Conservation (phyloP, 345 rosid species). For the Bruguiera gymnorhiza region DNA sequence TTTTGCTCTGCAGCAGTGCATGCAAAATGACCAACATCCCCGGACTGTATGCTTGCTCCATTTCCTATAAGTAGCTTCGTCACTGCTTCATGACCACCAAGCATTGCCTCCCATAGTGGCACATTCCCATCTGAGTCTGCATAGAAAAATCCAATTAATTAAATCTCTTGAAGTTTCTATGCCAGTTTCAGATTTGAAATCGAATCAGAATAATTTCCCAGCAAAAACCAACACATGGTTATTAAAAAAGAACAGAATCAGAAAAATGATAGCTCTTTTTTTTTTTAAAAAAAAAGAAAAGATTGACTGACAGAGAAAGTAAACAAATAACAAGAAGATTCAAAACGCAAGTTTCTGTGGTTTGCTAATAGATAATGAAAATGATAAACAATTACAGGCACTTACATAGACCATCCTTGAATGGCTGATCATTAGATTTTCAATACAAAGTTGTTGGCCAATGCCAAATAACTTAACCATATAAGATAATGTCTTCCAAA, state of each 20-base stretch:
- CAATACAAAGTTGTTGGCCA: not conserved
- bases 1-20: slow-evolving; percentile 71
- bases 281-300: too few species aligned
- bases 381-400: not conserved
- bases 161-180: not conserved
- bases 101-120: slow-evolving; percentile 85
- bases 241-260: not conserved
- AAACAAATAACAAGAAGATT: not conserved
- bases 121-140: slow-evolving; percentile 68
- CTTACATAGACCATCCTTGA: not conserved
- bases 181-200: not conserved
- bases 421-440: not conserved
- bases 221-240: not conserved
- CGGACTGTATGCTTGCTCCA: slow-evolving; percentile 43
- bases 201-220: not conserved
- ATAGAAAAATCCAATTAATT: slow-evolving; percentile 7
- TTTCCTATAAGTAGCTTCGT: slow-evolving; percentile 43
- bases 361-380: not conserved
- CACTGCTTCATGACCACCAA: slow-evolving; percentile 53
- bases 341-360: not conserved
- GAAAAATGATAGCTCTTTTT: not conserved
- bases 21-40: slow-evolving; percentile 75
- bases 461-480: not conserved
- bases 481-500: not conserved
- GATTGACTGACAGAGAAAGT: too few species aligned